Percentiles rank a stretch among this genome's conserved stretches.
Conservation (phyloP, 345 rosid genomes). For the Bruguiera sexangula region DNA sequence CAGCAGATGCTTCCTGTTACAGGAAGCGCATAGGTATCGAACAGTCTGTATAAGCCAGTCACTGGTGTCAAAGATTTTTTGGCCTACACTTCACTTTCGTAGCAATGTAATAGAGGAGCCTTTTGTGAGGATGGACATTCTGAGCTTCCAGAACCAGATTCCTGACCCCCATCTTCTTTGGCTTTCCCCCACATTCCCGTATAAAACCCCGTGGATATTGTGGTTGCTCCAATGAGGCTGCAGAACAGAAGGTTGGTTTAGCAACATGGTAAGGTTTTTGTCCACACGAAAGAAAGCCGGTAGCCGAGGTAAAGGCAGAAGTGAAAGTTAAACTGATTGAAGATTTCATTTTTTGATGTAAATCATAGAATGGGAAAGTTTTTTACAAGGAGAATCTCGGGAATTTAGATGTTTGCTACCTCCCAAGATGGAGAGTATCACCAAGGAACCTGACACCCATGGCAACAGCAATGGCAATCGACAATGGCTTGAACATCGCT, state of each 20-base stretch:
- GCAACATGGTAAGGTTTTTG: too few relatives aligned
- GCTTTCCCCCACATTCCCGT: conserved; percentile 91
- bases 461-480: conserved; percentile 66
- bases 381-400: not conserved
- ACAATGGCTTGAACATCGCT: conserved; percentile 69
- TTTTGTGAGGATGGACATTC: conserved; percentile 32
- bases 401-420: conserved; percentile 29
- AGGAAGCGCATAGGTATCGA: too few relatives aligned
- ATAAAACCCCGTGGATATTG: conserved; percentile 73
- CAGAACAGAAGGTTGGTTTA: not conserved
- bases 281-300: too few relatives aligned
- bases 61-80: not conserved
- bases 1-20: too few relatives aligned
- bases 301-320: too few relatives aligned
- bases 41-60: too few relatives aligned
- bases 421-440: conserved; percentile 68
- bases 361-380: not conserved
- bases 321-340: too few relatives aligned
- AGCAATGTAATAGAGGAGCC: conserved; percentile 55
- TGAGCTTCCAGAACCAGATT: conserved; percentile 17
- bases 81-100: conserved; percentile 42
- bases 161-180: conserved; percentile 58
- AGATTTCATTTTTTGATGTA: too few relatives aligned
- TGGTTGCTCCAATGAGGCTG: conserved; percentile 69
- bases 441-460: conserved; percentile 70